Evolutionary conservation across 2,329 filamentous ascomycete species (phyloP), one percentile per base, ranked within the genome.

Genomic region (Pyrenochaeta sp.): DNA sequence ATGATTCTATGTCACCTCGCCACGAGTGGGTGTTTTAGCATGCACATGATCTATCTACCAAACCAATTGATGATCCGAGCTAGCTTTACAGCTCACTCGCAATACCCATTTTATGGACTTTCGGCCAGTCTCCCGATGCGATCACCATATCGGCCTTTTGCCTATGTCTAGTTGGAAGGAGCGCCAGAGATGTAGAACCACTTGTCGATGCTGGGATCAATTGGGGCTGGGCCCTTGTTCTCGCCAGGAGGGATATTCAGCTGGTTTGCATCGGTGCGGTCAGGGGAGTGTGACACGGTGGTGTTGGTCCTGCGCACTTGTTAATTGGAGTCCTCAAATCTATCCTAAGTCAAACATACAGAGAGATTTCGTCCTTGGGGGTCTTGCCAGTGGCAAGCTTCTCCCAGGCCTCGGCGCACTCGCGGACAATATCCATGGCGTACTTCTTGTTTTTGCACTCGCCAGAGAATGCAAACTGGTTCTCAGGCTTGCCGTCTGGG

Each of bases 371-470:
- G 69, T 91, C 91, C 69, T 89, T 84, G 71, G 86, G 83, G 69
- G 89, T 89, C 88, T 96, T 95, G 85, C 94, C 94, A 62, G 91
- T 91, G 81, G 97, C 91, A 71, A 99, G 88, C 82, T 90, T 92
- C 83, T 97, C 92, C 95, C 95, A 99, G 64, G 95, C 93, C 84
- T 98, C 95, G 73, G 88, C 88, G 80, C 95, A 98, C 86, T 99
- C 95, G 70, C 90, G 91, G 79, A 99, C 88, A 76, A 99, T 91
- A 66, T 99, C 95, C 80, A 91, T 90, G 80, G 95, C 95, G 81
- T 98, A 93, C 91, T 91, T 92, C 89, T 93, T 96, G 90, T 99
- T 99, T 91, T 99, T 99, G 91, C 94, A 98, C 87, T 99, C 95
- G 85, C 95, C 95, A 59, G 93, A 97, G 86, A 99, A 99, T 76